Conservation (phyloP, 1,139 yeast species). For the Taphrina confusa region DNA sequence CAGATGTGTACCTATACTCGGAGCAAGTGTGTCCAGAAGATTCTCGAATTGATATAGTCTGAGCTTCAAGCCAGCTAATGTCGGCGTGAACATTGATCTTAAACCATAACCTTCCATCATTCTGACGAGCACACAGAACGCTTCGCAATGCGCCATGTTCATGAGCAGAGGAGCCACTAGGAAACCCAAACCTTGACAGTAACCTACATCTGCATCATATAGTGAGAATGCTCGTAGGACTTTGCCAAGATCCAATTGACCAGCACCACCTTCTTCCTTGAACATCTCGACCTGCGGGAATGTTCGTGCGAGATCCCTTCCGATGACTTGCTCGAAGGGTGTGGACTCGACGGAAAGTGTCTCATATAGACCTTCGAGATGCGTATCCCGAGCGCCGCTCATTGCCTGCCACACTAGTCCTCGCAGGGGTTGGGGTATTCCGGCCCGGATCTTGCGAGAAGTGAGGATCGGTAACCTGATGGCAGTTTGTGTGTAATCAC, state of each 20-base stretch:
- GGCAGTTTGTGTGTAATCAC: constrained; percentile 46
- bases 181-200: constrained; percentile 67
- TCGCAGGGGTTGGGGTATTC: constrained; percentile 49
- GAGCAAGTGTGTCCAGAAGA: constrained; percentile 51
- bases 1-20: constrained; percentile 54
- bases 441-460: constrained; percentile 45
- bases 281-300: constrained; percentile 62
- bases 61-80: constrained; percentile 58
- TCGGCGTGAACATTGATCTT: constrained; percentile 60
- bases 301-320: constrained; percentile 64
- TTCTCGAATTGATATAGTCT: constrained; percentile 59
- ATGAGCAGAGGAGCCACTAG: constrained; percentile 64
- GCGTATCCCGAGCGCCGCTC: constrained; percentile 46
- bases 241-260: constrained; percentile 55
- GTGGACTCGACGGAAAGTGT: constrained; percentile 51
- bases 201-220: constrained; percentile 68
- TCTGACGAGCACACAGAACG: constrained; percentile 59
- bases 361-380: constrained; percentile 49
- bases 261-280: constrained; percentile 52
- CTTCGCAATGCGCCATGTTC: constrained; percentile 53
- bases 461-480: constrained; percentile 44
- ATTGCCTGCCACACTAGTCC: constrained; percentile 49
- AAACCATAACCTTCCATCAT: constrained; percentile 66
- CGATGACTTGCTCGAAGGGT: constrained; percentile 57
- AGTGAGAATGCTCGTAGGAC: constrained; percentile 67